These are phyloP conservation scores for Ceriops decandra DNA, from an alignment of 345 rosid genomes.

Conservation along the genomic window DNA sequence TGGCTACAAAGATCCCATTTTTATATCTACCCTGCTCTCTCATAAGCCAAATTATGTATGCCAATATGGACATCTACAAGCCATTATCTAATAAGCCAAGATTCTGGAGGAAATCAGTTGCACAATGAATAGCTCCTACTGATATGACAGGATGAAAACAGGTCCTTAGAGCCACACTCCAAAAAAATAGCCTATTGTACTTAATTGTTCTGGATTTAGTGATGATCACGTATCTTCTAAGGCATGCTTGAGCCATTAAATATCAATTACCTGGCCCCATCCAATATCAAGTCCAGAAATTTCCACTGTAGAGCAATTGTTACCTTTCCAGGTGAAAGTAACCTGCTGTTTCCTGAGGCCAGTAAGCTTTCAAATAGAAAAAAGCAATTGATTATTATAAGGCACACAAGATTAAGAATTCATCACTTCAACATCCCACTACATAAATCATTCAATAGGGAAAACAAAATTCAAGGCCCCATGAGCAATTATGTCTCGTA, in stretches of 20 bases:
- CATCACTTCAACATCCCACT: neutral
- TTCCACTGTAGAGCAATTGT: conserved; percentile 61
- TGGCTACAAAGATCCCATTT: no score
- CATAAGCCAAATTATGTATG: no score
- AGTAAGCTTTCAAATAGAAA: conserved; percentile 59
- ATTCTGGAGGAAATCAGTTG: no score
- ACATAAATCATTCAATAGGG: neutral
- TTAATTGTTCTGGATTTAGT: neutral
- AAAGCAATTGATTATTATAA: conserved; percentile 4
- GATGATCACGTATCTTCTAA: neutral
- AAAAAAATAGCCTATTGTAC: no score
- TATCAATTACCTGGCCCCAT: conserved; percentile 84
- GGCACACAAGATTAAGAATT: neutral
- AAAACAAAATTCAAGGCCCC: conserved; percentile 3
- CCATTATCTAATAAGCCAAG: no score
- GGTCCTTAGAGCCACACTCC: no score
- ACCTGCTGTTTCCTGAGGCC: conserved; percentile 65
- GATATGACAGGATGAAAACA: no score
- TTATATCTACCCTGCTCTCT: no score
- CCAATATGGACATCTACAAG: no score
- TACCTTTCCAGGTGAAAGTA: conserved; percentile 54
- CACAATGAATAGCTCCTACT: no score
- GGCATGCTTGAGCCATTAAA: neutral
- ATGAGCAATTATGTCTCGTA: neutral
- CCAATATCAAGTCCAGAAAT: conserved; percentile 97